Conservation (phyloP, 768 basidiomycete species). For the Suillus lakei region DNA sequence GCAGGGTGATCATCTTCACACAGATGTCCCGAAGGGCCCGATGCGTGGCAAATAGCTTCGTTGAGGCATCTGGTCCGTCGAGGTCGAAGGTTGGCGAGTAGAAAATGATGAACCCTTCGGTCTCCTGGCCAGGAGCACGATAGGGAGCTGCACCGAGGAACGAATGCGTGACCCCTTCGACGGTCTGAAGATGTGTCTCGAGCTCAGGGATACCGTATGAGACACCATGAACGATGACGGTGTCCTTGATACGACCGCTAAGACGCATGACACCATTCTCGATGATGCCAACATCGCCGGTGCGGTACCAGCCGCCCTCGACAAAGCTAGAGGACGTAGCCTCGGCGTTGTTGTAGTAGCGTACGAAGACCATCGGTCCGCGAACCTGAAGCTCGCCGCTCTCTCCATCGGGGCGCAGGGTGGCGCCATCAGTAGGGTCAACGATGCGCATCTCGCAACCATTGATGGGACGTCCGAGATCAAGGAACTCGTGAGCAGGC, state of each 20-base stretch:
- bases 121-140: slow-evolving; percentile 40
- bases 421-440: slow-evolving; percentile 30
- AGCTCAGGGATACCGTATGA: slow-evolving; percentile 43
- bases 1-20: slow-evolving; percentile 37
- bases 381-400: slow-evolving; percentile 48
- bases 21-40: slow-evolving; percentile 34
- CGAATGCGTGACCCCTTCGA: slow-evolving; percentile 38
- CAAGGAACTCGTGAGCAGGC: slow-evolving; percentile 40
- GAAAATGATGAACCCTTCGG: slow-evolving; percentile 46
- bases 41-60: slow-evolving; percentile 32
- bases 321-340: slow-evolving; percentile 54
- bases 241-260: slow-evolving; percentile 44
- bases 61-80: slow-evolving; percentile 26
- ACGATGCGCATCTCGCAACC: slow-evolving; percentile 44
- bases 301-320: slow-evolving; percentile 58
- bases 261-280: slow-evolving; percentile 38
- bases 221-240: slow-evolving; percentile 45
- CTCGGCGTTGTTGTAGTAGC: slow-evolving; percentile 53
- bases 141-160: slow-evolving; percentile 41
- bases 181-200: slow-evolving; percentile 42
- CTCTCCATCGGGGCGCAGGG: slow-evolving; percentile 32
- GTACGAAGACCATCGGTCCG: slow-evolving; percentile 43
- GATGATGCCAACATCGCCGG: slow-evolving; percentile 57
- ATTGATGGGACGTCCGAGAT: slow-evolving; percentile 34
- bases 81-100: slow-evolving; percentile 35